Evolutionary conservation across 768 basidiomycete species (phyloP).

Genomic region (Royoungia palumana): DNA sequence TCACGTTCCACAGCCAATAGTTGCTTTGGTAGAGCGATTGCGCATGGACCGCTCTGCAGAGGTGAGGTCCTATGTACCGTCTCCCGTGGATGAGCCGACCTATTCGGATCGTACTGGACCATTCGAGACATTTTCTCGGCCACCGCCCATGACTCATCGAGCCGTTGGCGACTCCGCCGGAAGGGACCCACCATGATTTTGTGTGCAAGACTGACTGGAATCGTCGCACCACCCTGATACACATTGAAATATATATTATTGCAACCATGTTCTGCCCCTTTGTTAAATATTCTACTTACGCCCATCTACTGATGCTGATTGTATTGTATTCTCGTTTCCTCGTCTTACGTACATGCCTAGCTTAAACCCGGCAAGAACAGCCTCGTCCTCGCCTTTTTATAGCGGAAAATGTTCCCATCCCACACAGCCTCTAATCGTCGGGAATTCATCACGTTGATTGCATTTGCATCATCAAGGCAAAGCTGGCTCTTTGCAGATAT

Average conservation of each 20-base stretch:
- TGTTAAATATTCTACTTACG: conserved; percentile 19
- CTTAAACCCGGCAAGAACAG: too few relatives aligned
- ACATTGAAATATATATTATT: conserved; percentile 21
- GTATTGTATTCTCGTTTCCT: conserved; percentile 17
- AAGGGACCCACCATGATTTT: conserved; percentile 12
- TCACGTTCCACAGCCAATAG: conserved; percentile 34
- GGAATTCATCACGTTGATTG: conserved; percentile 9
- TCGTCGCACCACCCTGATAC: neutral
- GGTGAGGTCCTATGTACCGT: conserved; percentile 57
- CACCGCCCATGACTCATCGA: conserved; percentile 26
- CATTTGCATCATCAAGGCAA: conserved; percentile 11
- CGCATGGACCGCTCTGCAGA: conserved; percentile 56
- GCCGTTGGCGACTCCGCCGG: neutral
- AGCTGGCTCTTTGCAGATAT: conserved; percentile 29
- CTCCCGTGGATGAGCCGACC: conserved; percentile 20
- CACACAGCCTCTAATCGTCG: conserved; percentile 16
- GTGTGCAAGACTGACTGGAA: neutral
- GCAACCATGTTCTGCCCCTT: conserved; percentile 3
- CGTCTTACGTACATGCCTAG: conserved; percentile 16
- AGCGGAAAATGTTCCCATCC: conserved; percentile 9
- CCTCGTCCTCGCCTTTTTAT: neutral
- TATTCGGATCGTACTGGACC: conserved; percentile 15
- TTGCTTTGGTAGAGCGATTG: conserved; percentile 44
- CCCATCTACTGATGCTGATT: conserved; percentile 16
- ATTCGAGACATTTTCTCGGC: conserved; percentile 39